Evolutionary conservation across 352 stramenopile genomes (phyloP).

Genomic region (Elongisporangium prolatum): DNA sequence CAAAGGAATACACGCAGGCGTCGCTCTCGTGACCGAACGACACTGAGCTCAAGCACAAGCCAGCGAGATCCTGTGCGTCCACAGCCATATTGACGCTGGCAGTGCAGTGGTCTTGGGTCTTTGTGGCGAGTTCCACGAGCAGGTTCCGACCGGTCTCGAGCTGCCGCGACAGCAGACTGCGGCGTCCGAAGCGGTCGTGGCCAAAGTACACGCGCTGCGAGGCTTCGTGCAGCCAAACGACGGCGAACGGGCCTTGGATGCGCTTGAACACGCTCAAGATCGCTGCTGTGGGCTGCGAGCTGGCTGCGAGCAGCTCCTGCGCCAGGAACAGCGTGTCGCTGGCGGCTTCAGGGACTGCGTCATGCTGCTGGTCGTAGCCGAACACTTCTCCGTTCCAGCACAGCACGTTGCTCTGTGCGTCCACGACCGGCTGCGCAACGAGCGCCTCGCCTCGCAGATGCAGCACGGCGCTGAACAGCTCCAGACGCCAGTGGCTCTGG

Average conservation of each 20-base stretch:
- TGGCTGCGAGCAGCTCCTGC: conserved; percentile 27
- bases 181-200: conserved; percentile 86
- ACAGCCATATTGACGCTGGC: conserved; percentile 9
- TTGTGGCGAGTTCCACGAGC: conserved; percentile 12
- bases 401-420: conserved; percentile 58
- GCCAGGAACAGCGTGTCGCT: conserved; percentile 51
- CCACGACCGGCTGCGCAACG: conserved; percentile 76
- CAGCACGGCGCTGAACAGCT: conserved; percentile 83
- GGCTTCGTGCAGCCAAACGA: conserved; percentile 65
- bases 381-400: conserved; percentile 95
- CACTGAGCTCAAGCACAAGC: conserved; percentile 44
- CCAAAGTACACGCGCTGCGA: conserved; percentile 85
- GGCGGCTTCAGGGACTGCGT: conserved; percentile 11
- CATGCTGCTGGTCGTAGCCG: conserved; percentile 19
- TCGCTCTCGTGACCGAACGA: conserved; percentile 22
- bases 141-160: conserved; percentile 13
- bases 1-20: conserved; percentile 13
- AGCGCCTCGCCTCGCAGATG: conserved; percentile 81
- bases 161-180: conserved; percentile 81
- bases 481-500: conserved; percentile 20
- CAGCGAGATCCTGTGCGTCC: conserved; percentile 11
- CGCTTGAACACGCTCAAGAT: conserved; percentile 30
- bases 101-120: conserved; percentile 12
- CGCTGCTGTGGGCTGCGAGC: conserved; percentile 5
- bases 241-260: conserved; percentile 81